phyloP scores from a whole-genome alignment of 2,329 filamentous ascomycete genomes.

The Aureobasidium sp. region DNA sequence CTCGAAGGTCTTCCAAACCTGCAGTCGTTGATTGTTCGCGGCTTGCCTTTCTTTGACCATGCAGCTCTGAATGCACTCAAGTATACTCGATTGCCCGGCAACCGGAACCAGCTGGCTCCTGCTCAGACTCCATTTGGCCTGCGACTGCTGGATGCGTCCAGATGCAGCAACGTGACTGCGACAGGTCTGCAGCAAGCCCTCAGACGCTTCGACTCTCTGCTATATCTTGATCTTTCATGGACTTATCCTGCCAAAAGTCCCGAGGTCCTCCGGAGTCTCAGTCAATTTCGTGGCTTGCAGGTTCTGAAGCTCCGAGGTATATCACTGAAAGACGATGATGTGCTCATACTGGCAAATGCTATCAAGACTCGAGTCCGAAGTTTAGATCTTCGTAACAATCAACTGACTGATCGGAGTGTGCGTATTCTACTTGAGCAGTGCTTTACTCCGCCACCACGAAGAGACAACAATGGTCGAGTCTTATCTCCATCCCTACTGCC shows the following conservation, averaged over 20 bases:
- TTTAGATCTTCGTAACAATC: conserved; percentile 49
- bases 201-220: conserved; percentile 44
- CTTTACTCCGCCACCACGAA: conserved; percentile 24
- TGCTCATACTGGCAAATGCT: conserved; percentile 43
- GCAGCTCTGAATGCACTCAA: conserved; percentile 45
- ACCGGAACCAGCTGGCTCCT: background rate
- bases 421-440: conserved; percentile 44
- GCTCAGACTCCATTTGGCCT: conserved; percentile 33
- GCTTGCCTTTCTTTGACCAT: conserved; percentile 55
- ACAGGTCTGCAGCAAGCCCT: conserved; percentile 44
- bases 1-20: conserved; percentile 50
- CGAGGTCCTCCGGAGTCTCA: conserved; percentile 39
- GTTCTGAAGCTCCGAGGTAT: conserved; percentile 49
- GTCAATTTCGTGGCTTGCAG: conserved; percentile 42
- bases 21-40: conserved; percentile 51
- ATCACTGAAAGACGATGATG: conserved; percentile 44
- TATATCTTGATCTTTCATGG: conserved; percentile 52
- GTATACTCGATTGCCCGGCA: conserved; percentile 12
- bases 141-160: conserved; percentile 48
- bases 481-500: conserved; percentile 23
- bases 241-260: conserved; percentile 23
- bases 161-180: conserved; percentile 50
- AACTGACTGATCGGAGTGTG: conserved; percentile 48
- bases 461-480: conserved; percentile 7
- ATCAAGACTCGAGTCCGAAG: conserved; percentile 46